phyloP scores from a whole-genome alignment of 2,329 filamentous ascomycete genomes.

The Metarhizium humberi region DNA sequence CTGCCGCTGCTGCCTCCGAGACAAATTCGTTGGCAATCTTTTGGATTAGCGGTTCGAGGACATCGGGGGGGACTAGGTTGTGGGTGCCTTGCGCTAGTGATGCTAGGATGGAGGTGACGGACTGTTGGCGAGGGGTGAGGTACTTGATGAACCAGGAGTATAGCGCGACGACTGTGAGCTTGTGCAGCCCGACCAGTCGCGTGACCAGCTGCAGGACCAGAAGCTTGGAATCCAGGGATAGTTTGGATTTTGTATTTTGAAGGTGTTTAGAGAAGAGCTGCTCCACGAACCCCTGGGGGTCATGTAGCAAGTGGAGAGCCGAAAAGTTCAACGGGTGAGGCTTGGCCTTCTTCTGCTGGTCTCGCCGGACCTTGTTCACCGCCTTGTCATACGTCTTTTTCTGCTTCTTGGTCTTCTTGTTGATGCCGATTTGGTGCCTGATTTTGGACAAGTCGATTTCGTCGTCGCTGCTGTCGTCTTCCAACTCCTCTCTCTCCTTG shows the following conservation, averaged over 20 bases:
- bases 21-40: constrained; percentile 99
- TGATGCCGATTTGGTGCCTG: constrained; percentile 79
- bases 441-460: constrained; percentile 70
- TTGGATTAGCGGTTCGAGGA: constrained; percentile 77
- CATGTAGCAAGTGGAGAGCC: constrained; percentile 84
- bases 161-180: constrained; percentile 77
- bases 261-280: constrained; percentile 83
- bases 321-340: constrained; percentile 92
- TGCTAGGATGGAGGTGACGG: constrained; percentile 87
- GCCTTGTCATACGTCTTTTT: constrained; percentile 71
- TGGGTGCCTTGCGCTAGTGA: constrained; percentile 89
- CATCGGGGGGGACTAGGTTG: constrained; percentile 84
- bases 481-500: constrained; percentile 86
- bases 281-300: constrained; percentile 91
- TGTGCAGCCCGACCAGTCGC: constrained; percentile 83
- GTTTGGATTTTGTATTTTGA: constrained; percentile 73
- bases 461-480: constrained; percentile 81
- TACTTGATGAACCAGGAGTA: constrained; percentile 97
- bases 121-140: constrained; percentile 78
- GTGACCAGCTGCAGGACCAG: constrained; percentile 87
- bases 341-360: constrained; percentile 79
- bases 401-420: constrained; percentile 93
- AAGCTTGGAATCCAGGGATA: constrained; percentile 82
- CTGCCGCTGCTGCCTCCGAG: constrained; percentile 81
- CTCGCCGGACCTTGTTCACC: constrained; percentile 68